phyloP scores from a whole-genome alignment of 2,329 filamentous ascomycete species.

The Monilinia fructigena region DNA sequence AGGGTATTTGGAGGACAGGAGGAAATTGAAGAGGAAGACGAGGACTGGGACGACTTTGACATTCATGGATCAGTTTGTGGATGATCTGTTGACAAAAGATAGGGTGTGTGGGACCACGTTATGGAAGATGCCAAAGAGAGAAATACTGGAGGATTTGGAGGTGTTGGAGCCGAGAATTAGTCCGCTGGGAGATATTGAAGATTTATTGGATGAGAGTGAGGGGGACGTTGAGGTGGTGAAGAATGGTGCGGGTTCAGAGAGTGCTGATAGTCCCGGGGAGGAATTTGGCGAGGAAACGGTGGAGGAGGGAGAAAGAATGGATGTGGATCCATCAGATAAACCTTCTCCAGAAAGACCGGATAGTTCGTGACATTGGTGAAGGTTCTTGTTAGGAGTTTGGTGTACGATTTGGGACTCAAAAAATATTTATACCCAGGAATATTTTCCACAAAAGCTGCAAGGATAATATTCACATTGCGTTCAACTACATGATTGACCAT shows the following conservation, averaged over 20 bases:
- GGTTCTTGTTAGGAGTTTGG: neutral
- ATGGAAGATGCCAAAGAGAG: slow-evolving; percentile 84
- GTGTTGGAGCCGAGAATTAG: slow-evolving; percentile 82
- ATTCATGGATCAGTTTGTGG: slow-evolving; percentile 87
- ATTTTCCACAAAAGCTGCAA: neutral
- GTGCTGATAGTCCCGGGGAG: slow-evolving; percentile 41
- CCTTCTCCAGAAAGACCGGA: neutral
- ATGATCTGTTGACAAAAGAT: slow-evolving; percentile 85
- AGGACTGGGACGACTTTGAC: slow-evolving; percentile 74
- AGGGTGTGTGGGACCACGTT: slow-evolving; percentile 87
- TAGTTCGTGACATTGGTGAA: slow-evolving; percentile 7
- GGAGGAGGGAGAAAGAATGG: slow-evolving; percentile 27
- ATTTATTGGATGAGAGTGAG: slow-evolving; percentile 55
- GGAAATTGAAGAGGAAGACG: slow-evolving; percentile 78
- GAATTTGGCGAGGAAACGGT: slow-evolving; percentile 43
- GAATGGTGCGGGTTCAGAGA: slow-evolving; percentile 24
- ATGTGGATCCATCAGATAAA: slow-evolving; percentile 16
- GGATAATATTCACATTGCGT: neutral
- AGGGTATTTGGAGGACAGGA: slow-evolving; percentile 74
- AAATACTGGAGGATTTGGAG: slow-evolving; percentile 84
- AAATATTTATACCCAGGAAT: slow-evolving; percentile 15
- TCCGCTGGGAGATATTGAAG: slow-evolving; percentile 76
- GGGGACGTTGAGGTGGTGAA: slow-evolving; percentile 38
- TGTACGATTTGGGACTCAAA: slow-evolving; percentile 6
- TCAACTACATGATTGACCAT: neutral